Percentiles rank a stretch among this genome's conserved stretches.
These are phyloP conservation scores for Sporobolomyces phaffii DNA, from an alignment of 768 basidiomycete genomes.

Conservation along the genomic window DNA sequence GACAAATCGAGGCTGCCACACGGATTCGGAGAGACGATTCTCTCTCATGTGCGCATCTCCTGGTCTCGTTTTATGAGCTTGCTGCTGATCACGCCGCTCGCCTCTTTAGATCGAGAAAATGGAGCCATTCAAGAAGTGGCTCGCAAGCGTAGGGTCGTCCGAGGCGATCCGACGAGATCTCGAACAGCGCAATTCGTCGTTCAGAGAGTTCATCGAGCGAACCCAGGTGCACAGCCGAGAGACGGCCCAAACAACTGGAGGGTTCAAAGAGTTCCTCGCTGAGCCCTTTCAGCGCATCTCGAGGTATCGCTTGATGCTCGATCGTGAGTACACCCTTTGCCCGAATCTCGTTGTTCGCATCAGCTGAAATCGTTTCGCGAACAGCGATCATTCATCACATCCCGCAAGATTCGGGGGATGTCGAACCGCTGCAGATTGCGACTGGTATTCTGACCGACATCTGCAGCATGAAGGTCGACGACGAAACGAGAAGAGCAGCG, in stretches of 20 bases:
- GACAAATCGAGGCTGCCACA: slow-evolving; percentile 56
- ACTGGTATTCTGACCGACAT: slow-evolving; percentile 83
- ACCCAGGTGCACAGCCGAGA: slow-evolving; percentile 46
- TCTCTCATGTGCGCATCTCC: slow-evolving; percentile 57
- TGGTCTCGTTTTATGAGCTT: background rate
- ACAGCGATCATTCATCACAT: slow-evolving; percentile 82
- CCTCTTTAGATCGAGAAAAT: slow-evolving; percentile 26
- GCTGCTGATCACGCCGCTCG: background rate
- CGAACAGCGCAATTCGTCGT: slow-evolving; percentile 59
- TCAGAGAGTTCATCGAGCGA: slow-evolving; percentile 81
- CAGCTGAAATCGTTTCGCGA: no score
- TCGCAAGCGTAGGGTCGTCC: slow-evolving; percentile 6
- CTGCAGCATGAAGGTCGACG: slow-evolving; percentile 83
- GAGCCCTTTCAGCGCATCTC: slow-evolving; percentile 63
- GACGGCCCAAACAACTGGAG: slow-evolving; percentile 68
- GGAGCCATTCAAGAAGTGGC: slow-evolving; percentile 32
- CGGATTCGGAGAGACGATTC: slow-evolving; percentile 74
- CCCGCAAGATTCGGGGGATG: slow-evolving; percentile 68
- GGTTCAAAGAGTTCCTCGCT: slow-evolving; percentile 24
- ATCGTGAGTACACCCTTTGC: slow-evolving; percentile 50
- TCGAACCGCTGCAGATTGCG: slow-evolving; percentile 71
- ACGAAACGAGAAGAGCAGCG: slow-evolving; percentile 80
- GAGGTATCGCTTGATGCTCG: slow-evolving; percentile 84
- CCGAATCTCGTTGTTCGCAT: background rate
- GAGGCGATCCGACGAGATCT: slow-evolving; percentile 27